phyloP scores from a whole-genome alignment of 176 grass and related monocot species.

The Eremochloa ophiuroides region DNA sequence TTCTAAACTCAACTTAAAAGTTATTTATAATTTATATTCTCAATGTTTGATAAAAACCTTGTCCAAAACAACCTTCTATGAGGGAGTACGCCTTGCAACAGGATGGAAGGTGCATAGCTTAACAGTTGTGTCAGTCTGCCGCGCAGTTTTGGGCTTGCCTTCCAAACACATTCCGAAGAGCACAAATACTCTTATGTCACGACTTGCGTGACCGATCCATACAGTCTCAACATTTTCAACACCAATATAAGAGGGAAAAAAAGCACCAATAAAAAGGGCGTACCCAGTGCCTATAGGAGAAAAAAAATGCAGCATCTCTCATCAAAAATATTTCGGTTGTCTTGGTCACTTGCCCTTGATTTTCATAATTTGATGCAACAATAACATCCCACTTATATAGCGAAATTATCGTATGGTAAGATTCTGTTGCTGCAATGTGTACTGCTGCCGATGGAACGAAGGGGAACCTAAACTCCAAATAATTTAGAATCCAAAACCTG shows the following conservation, averaged over 20 bases:
- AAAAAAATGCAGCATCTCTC: neutral
- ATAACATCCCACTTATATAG: neutral
- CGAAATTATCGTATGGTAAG: neutral
- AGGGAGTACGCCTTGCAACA: no score
- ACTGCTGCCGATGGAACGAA: neutral
- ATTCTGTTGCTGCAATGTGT: neutral
- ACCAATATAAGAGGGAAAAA: neutral
- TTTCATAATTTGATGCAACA: neutral
- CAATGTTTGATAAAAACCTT: no score
- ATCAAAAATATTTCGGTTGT: neutral
- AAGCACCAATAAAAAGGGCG: no score
- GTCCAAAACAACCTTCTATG: no score
- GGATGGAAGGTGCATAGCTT: neutral
- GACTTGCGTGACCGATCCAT: neutral
- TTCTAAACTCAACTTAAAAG: no score
- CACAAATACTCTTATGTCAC: neutral
- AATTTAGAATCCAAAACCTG: slow-evolving; percentile 68
- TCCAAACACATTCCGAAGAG: neutral
- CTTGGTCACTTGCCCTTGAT: neutral
- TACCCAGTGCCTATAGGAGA: no score
- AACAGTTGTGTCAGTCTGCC: no score
- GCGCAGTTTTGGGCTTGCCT: neutral
- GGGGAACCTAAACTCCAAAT: neutral
- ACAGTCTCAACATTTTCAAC: neutral
- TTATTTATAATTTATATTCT: no score